phyloP scores from a whole-genome alignment of 495 filamentous ascomycete species.

The Venustampulla echinocandica region DNA sequence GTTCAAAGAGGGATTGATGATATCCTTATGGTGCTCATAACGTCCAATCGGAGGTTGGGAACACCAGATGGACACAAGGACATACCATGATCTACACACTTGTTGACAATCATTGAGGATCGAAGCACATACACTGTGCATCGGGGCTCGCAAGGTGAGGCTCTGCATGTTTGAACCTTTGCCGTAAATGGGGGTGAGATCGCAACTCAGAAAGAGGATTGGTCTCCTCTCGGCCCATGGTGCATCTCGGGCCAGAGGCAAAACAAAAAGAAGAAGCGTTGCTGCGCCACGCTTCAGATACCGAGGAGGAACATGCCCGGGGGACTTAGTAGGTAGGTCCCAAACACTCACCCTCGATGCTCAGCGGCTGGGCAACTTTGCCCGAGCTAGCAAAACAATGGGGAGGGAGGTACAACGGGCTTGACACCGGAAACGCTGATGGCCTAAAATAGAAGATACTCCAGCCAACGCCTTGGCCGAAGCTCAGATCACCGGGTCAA shows the following conservation, averaged over 20 bases:
- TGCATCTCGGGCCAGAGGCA: too few relatives aligned
- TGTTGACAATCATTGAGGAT: constrained; percentile 9
- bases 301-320: too few relatives aligned
- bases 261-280: too few relatives aligned
- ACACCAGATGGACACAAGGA: neutral
- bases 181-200: neutral
- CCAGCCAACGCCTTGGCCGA: too few relatives aligned
- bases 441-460: too few relatives aligned
- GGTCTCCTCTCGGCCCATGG: constrained; percentile 3
- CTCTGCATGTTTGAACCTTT: constrained; percentile 20
- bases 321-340: too few relatives aligned
- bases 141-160: constrained; percentile 7
- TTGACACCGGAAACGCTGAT: neutral
- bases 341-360: too few relatives aligned
- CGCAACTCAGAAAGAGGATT: neutral
- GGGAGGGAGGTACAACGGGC: too few relatives aligned
- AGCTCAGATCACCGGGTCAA: constrained; percentile 1
- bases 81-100: neutral
- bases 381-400: too few relatives aligned
- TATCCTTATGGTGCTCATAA: neutral
- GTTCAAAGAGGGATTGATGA: neutral
- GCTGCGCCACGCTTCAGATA: too few relatives aligned
- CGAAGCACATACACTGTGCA: neutral
- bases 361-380: too few relatives aligned
- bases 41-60: neutral